Evolutionary conservation across 2,329 filamentous ascomycete genomes (phyloP).

Genomic region (Xylariaceae sp.): DNA sequence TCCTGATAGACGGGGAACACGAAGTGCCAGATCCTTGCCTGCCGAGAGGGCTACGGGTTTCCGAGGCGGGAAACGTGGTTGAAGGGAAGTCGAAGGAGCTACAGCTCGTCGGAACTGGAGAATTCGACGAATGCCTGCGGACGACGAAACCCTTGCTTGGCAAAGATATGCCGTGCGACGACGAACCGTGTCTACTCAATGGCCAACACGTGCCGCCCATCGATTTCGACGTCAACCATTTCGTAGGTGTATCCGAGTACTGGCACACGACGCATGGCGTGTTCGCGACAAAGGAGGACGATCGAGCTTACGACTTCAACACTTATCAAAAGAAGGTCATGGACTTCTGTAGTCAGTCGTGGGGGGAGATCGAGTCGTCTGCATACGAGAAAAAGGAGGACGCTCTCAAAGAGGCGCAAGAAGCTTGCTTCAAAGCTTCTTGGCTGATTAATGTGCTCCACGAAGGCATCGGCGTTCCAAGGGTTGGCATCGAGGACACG

Average conservation of each 20-base stretch:
- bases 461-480: slow-evolving; percentile 89
- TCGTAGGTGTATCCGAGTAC: slow-evolving; percentile 95
- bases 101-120: slow-evolving; percentile 73
- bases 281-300: slow-evolving; percentile 72
- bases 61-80: slow-evolving; percentile 59
- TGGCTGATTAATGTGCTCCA: slow-evolving; percentile 97
- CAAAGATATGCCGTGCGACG: slow-evolving; percentile 78
- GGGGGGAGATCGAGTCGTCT: slow-evolving; percentile 67
- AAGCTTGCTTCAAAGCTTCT: slow-evolving; percentile 95
- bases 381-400: slow-evolving; percentile 65
- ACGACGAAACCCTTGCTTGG: slow-evolving; percentile 81
- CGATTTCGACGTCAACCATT: slow-evolving; percentile 96
- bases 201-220: slow-evolving; percentile 91
- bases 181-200: slow-evolving; percentile 82
- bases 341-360: slow-evolving; percentile 79
- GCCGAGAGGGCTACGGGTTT: slow-evolving; percentile 69
- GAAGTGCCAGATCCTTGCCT: slow-evolving; percentile 90
- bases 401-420: slow-evolving; percentile 71
- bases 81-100: slow-evolving; percentile 37
- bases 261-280: slow-evolving; percentile 98
- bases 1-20: slow-evolving; percentile 47
- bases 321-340: slow-evolving; percentile 82
- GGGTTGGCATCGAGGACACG: slow-evolving; percentile 68
- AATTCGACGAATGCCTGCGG: slow-evolving; percentile 77
- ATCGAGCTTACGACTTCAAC: slow-evolving; percentile 74